Evolutionary conservation across 164 flowering plant genomes (phyloP).

Genomic region (Echeveria elegans): DNA sequence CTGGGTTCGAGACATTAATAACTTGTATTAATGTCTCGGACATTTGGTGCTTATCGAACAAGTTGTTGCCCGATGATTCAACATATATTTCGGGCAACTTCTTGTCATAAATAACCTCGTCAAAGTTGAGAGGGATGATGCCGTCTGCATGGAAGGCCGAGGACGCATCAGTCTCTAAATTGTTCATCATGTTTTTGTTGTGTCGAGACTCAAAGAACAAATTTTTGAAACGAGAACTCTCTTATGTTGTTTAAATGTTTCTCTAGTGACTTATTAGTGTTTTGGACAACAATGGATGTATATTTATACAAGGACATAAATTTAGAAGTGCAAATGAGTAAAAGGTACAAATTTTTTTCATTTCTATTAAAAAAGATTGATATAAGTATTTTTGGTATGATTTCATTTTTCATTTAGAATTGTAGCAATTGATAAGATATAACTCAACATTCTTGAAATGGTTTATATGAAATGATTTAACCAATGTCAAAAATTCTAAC

Average conservation of each 20-base stretch:
- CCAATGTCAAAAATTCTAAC: too few relatives aligned
- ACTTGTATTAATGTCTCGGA: slow-evolving; percentile 10
- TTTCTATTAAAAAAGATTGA: too few relatives aligned
- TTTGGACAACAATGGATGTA: too few relatives aligned
- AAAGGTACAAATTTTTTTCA: too few relatives aligned
- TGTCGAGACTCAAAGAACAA: too few relatives aligned
- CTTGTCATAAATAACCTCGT: neutral
- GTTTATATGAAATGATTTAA: too few relatives aligned
- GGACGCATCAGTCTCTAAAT: neutral
- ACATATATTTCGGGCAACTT: neutral
- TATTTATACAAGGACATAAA: too few relatives aligned
- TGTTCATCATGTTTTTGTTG: neutral
- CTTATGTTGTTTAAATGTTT: neutral
- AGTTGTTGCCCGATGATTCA: neutral
- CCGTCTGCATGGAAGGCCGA: neutral
- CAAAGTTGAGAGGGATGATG: neutral
- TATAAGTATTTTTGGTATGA: too few relatives aligned
- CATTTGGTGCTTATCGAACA: neutral
- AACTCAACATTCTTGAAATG: too few relatives aligned
- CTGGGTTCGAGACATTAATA: slow-evolving; percentile 41
- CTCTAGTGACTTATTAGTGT: neutral
- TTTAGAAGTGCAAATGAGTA: neutral
- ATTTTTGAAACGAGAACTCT: too few relatives aligned
- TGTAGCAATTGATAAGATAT: too few relatives aligned
- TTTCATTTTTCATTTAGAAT: too few relatives aligned